Percentiles rank a stretch among this genome's conserved stretches.
phyloP scores from a whole-genome alignment of 768 basidiomycete genomes.

The Mycena sanguinolenta region DNA sequence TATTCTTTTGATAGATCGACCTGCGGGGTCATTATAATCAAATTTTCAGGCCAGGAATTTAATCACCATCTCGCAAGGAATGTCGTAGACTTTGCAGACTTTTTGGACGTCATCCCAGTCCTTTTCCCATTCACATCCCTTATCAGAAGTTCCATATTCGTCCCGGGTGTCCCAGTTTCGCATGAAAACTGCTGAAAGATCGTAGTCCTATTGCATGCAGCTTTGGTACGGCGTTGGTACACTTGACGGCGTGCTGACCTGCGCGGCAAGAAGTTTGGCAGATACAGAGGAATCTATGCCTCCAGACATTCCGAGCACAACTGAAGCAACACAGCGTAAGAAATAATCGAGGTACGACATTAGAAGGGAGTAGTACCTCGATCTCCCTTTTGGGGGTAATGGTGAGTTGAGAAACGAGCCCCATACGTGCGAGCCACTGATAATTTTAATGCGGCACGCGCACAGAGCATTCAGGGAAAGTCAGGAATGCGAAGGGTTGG shows the following conservation, averaged over 20 bases:
- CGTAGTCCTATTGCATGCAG: conserved; percentile 68
- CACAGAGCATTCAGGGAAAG: conserved; percentile 24
- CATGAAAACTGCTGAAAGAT: conserved; percentile 94
- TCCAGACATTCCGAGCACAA: conserved; percentile 94
- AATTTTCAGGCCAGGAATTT: conserved; percentile 1
- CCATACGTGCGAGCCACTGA: conserved; percentile 18
- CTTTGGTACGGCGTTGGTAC: neutral
- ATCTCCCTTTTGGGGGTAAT: conserved; percentile 36
- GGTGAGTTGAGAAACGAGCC: neutral
- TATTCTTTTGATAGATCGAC: conserved; percentile 92
- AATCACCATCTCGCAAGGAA: conserved; percentile 80
- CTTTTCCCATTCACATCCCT: conserved; percentile 95
- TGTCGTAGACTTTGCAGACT: conserved; percentile 79
- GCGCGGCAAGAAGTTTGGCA: conserved; percentile 78
- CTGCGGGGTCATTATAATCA: conserved; percentile 51
- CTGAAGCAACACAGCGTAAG: conserved; percentile 52
- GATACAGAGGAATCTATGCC: conserved; percentile 95
- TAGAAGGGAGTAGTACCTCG: conserved; percentile 24
- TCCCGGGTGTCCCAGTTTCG: conserved; percentile 94
- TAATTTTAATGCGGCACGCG: conserved; percentile 23
- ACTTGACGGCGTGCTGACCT: conserved; percentile 55
- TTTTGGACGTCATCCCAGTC: conserved; percentile 93
- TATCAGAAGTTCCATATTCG: conserved; percentile 76
- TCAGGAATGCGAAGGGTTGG: too few relatives aligned
- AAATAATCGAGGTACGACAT: too few relatives aligned